phyloP scores from a whole-genome alignment of 2,329 filamentous ascomycete genomes.

The Calonectria multiphialidica region DNA sequence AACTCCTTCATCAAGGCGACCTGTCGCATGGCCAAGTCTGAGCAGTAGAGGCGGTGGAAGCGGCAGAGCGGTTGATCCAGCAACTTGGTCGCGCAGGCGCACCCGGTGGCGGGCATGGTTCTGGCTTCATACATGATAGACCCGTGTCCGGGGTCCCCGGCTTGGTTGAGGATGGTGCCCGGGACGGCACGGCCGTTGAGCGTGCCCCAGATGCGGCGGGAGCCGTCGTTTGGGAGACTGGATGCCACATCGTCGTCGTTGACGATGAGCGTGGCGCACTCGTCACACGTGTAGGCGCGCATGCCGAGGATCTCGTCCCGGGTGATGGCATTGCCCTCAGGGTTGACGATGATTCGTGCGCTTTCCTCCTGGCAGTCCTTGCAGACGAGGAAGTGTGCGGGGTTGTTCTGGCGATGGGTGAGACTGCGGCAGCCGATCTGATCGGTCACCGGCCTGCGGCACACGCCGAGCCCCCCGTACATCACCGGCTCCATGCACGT shows the following conservation, averaged over 20 bases:
- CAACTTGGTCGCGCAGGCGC: conserved; percentile 52
- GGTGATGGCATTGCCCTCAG: conserved; percentile 22
- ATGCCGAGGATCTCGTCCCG: conserved; percentile 45
- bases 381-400: conserved; percentile 36
- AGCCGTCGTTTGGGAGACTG: conserved; percentile 25
- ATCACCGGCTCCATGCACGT: conserved; percentile 32
- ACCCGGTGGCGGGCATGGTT: conserved; percentile 49
- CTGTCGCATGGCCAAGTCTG: conserved; percentile 38
- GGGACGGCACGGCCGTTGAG: conserved; percentile 37
- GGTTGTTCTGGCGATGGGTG: conserved; percentile 27
- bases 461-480: conserved; percentile 25
- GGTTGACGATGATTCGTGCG: conserved; percentile 31
- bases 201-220: conserved; percentile 45
- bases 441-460: conserved; percentile 4
- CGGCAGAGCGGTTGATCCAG: conserved; percentile 48
- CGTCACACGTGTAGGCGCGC: conserved; percentile 51
- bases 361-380: conserved; percentile 41
- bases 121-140: conserved; percentile 20
- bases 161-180: conserved; percentile 29
- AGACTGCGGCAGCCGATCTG: conserved; percentile 31
- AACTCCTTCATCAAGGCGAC: conserved; percentile 44
- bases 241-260: background rate
- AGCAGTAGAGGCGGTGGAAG: conserved; percentile 49
- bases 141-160: background rate
- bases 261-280: conserved; percentile 40